Evolutionary conservation across 257 asterid genomes (phyloP).

Genomic region (Solanum dulcamara): DNA sequence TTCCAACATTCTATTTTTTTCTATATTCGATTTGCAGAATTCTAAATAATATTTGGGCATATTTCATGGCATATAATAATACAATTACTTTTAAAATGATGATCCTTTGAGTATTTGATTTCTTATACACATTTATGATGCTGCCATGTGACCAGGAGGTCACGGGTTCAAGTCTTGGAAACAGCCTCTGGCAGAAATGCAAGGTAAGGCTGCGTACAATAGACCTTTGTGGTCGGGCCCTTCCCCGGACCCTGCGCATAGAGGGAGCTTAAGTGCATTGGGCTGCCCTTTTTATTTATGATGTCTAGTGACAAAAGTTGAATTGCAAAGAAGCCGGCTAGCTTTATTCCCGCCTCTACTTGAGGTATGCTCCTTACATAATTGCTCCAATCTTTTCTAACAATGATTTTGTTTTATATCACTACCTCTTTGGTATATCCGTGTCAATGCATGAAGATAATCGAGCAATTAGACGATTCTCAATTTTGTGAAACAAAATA

Average conservation of each 20-base stretch:
- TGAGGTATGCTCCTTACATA: not conserved
- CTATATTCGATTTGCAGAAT: no score
- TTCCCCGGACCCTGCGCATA: no score
- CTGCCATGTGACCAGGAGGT: no score
- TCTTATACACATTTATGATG: not conserved
- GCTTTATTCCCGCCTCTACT: not conserved
- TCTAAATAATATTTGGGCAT: no score
- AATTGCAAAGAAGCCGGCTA: not conserved
- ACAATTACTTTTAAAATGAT: not conserved
- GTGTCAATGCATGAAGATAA: not conserved
- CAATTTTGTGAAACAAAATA: not conserved
- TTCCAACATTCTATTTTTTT: no score
- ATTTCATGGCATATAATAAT: no score
- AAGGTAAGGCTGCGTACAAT: no score
- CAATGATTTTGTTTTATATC: not conserved
- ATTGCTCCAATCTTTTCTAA: not conserved
- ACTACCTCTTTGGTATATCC: not conserved
- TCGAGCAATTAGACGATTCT: not conserved
- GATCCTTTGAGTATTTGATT: not conserved
- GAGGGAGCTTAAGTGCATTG: no score
- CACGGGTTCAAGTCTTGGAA: no score
- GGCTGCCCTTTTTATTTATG: no score
- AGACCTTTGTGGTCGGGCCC: no score
- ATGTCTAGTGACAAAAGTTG: not conserved
- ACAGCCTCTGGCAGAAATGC: no score